These are phyloP conservation scores for Stropharia rugosoannulata DNA, from an alignment of 768 basidiomycete genomes.

Conservation along the genomic window DNA sequence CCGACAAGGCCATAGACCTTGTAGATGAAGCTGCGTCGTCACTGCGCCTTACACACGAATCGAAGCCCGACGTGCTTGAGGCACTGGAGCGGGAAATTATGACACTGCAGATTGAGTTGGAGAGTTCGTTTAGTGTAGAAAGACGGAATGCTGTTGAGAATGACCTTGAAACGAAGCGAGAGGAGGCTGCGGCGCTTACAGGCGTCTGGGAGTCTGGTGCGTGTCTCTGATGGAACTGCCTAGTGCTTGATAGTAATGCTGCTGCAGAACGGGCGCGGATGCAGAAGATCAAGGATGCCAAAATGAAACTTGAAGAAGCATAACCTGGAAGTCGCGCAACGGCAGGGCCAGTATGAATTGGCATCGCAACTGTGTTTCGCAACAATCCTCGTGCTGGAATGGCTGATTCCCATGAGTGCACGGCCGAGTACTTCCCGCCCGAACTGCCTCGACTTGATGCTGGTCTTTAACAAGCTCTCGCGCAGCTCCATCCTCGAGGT, in stretches of 20 bases:
- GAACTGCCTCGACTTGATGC: slow-evolving; percentile 87
- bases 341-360: slow-evolving; percentile 82
- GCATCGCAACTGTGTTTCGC: slow-evolving; percentile 84
- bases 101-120: slow-evolving; percentile 87
- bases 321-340: slow-evolving; percentile 84
- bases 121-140: slow-evolving; percentile 82
- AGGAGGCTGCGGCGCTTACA: slow-evolving; percentile 60
- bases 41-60: slow-evolving; percentile 84
- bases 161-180: slow-evolving; percentile 58
- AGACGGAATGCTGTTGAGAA: slow-evolving; percentile 65
- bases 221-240: slow-evolving; percentile 12
- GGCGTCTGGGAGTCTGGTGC: slow-evolving; percentile 74
- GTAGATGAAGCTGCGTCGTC: slow-evolving; percentile 92
- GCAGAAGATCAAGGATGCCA: slow-evolving; percentile 68
- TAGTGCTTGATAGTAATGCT: background rate
- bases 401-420: slow-evolving; percentile 74
- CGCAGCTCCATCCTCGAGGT: slow-evolving; percentile 72
- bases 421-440: slow-evolving; percentile 82
- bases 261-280: slow-evolving; percentile 62
- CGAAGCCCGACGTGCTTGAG: slow-evolving; percentile 85
- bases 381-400: slow-evolving; percentile 79
- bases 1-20: slow-evolving; percentile 90
- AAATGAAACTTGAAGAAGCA: slow-evolving; percentile 80
- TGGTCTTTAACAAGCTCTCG: slow-evolving; percentile 90
- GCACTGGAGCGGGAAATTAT: slow-evolving; percentile 79